Conservation (phyloP, 148 eudicot genomes). For the Drosera capensis region DNA sequence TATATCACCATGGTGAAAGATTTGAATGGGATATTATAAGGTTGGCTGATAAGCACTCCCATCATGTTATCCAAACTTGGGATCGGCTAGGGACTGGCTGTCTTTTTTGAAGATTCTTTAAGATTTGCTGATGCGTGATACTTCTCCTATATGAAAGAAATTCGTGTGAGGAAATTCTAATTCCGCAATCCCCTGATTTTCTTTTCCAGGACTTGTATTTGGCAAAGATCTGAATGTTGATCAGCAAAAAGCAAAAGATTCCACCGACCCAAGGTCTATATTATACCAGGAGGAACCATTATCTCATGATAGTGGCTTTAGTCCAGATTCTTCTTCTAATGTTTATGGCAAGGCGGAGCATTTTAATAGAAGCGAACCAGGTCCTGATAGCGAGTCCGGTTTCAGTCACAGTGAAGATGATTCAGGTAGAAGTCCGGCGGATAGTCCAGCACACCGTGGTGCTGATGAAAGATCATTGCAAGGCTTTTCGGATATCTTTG, state of each 20-base stretch:
- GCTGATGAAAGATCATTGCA: constrained; percentile 37
- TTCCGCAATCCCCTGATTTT: constrained; percentile 1
- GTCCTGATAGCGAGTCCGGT: constrained; percentile 49
- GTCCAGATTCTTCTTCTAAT: constrained; percentile 47
- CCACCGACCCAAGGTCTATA: constrained; percentile 30
- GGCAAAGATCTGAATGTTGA: constrained; percentile 33
- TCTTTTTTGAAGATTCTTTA: neutral
- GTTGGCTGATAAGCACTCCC: too few species aligned
- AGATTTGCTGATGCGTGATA: neutral
- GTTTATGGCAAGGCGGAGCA: constrained; percentile 39
- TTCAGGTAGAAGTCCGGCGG: constrained; percentile 63
- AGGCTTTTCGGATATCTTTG: constrained; percentile 47
- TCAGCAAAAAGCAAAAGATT: constrained; percentile 18
- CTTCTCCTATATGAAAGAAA: too few species aligned
- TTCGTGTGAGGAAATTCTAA: neutral
- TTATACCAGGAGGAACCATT: constrained; percentile 30
- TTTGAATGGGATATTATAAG: too few species aligned
- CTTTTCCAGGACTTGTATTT: constrained; percentile 45
- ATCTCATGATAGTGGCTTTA: constrained; percentile 33
- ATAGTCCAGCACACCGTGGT: constrained; percentile 45
- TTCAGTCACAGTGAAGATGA: constrained; percentile 68
- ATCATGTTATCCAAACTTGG: too few species aligned
- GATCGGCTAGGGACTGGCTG: too few species aligned
- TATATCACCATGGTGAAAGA: too few species aligned
- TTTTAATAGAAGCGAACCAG: constrained; percentile 23